These are phyloP conservation scores for Zanthoxylum bungeanum DNA, from an alignment of 345 rosid species.

Conservation along the genomic window DNA sequence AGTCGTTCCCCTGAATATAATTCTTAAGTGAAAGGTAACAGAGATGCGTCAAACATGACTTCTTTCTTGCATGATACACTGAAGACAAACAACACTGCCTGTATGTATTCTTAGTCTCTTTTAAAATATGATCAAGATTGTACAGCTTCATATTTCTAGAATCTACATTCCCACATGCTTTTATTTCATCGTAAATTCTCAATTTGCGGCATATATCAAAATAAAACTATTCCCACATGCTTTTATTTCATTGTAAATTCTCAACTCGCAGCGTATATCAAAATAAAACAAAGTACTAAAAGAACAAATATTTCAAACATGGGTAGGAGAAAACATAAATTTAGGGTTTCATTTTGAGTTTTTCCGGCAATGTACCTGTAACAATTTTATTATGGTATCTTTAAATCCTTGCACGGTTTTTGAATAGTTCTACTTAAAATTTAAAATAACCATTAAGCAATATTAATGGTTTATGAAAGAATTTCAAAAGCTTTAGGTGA, in stretches of 20 bases:
- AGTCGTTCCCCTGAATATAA: background rate
- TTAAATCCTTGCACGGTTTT: background rate
- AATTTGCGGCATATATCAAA: background rate
- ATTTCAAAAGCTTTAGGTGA: background rate
- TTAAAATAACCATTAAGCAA: background rate
- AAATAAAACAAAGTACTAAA: background rate
- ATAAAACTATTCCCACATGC: too few relatives aligned
- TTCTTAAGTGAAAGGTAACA: background rate
- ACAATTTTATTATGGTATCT: background rate
- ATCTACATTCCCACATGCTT: too few relatives aligned
- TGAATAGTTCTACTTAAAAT: background rate
- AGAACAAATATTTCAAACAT: background rate
- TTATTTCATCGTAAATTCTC: background rate
- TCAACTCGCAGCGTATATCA: background rate
- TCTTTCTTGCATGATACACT: background rate
- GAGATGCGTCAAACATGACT: background rate
- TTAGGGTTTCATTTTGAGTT: background rate
- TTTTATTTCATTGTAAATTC: background rate
- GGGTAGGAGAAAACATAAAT: background rate
- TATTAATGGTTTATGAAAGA: background rate
- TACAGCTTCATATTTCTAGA: background rate
- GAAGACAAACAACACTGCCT: background rate
- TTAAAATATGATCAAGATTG: background rate
- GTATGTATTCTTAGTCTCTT: background rate
- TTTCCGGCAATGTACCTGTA: background rate